phyloP scores from a whole-genome alignment of 352 stramenopile species.

The Chrysophaeum taylorii region DNA sequence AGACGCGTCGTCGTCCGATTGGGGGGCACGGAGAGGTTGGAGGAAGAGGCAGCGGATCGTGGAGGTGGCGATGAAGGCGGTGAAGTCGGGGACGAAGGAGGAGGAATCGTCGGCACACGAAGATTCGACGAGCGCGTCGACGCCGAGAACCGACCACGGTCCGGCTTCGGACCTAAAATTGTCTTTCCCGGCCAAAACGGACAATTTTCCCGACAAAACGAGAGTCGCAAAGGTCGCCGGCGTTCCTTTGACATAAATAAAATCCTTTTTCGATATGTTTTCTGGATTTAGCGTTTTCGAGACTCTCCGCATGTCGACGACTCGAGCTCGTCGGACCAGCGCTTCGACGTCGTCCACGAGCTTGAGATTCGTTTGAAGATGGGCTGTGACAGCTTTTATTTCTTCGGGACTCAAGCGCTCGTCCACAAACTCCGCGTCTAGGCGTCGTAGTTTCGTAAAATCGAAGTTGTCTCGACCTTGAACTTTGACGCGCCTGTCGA shows the following conservation, averaged over 20 bases:
- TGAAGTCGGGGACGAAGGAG: constrained; percentile 52
- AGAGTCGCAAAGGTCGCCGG: constrained; percentile 45
- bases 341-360: background rate
- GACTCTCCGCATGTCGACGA: background rate
- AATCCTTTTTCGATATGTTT: background rate
- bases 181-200: constrained; percentile 48
- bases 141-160: constrained; percentile 51
- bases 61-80: constrained; percentile 38
- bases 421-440: constrained; percentile 54
- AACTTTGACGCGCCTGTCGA: constrained; percentile 38
- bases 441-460: constrained; percentile 45
- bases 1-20: too few species aligned
- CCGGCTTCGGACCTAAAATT: constrained; percentile 50
- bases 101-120: too few species aligned
- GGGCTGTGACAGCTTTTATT: constrained; percentile 24
- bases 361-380: background rate
- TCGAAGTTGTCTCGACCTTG: constrained; percentile 31
- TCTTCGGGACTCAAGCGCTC: constrained; percentile 44
- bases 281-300: background rate
- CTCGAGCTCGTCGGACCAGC: background rate
- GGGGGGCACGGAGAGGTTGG: too few species aligned
- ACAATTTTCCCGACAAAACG: constrained; percentile 50
- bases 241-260: constrained; percentile 43
- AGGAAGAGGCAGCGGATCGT: constrained; percentile 20
- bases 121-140: constrained; percentile 39